Evolutionary conservation across 805 yeast genomes (phyloP).

Genomic region (Candida railenensis): DNA sequence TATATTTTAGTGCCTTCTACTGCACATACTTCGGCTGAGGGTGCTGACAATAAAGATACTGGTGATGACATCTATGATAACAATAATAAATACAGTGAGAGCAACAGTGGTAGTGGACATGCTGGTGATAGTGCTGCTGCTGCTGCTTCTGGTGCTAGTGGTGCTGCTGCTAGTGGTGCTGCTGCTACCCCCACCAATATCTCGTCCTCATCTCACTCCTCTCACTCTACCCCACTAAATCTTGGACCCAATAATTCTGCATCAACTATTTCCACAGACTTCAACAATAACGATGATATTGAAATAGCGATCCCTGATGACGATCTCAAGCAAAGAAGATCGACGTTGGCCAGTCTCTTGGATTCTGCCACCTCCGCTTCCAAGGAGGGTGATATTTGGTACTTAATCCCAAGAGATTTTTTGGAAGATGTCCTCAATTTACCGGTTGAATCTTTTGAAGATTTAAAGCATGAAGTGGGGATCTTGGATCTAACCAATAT

Average conservation of each 20-base stretch:
- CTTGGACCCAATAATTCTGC: conserved; percentile 2
- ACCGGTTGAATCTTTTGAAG: conserved; percentile 24
- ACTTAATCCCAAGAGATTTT: conserved; percentile 49
- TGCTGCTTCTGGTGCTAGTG: neutral
- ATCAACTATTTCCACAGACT: neutral
- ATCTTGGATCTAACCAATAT: conserved; percentile 47
- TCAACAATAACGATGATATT: neutral
- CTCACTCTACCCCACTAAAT: conserved; percentile 1
- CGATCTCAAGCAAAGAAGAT: neutral
- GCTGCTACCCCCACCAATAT: neutral
- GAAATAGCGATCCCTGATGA: conserved; percentile 1
- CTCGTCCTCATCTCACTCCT: neutral
- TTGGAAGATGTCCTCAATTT: conserved; percentile 37
- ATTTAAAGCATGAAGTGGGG: conserved; percentile 35
- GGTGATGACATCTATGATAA: neutral
- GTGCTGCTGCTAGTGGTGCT: neutral
- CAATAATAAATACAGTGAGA: no score
- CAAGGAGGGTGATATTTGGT: conserved; percentile 50
- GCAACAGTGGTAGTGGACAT: neutral
- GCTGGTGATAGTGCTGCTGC: neutral
- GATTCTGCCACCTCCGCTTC: conserved; percentile 1
- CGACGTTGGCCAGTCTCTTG: neutral
- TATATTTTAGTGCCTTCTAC: neutral
- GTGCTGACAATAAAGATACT: neutral
- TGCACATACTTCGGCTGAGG: conserved; percentile 1